Evolutionary conservation across 2,329 filamentous ascomycete species (phyloP), one percentile per base, ranked within the genome.

Genomic region (Ceratocystis destructans): DNA sequence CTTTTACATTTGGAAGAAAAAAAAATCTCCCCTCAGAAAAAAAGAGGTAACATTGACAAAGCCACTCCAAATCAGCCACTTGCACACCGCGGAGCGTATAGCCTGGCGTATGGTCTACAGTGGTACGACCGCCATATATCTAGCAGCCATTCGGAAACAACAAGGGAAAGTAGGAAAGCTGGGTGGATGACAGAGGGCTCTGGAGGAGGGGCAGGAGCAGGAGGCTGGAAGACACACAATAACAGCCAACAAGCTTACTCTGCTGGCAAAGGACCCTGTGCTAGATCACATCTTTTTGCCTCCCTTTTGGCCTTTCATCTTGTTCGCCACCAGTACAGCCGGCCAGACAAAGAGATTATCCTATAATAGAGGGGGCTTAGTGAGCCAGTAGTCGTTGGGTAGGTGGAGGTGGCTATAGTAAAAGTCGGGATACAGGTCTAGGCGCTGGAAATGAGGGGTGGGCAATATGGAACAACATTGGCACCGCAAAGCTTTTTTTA

Each of bases 171-270:
- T 31, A 62, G 25, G 62, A 62, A 66, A 33, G 37, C 8, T 20
- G 37, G 48, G 12, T 53, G 48, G 7, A 25, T 44, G 20, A 31
- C 10, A 66, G n/a, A 66, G 53, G 33, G 22, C 48, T 41, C 37
- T 41, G 37, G 37, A 53, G 48, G 20, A 25, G 25, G 48, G 22
- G 48, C 17, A 48, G 45, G 45, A 55, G 20, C 62, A 28, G 20
- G 48, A 64, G 48, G 48, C 53, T 59, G 53, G 53, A 59, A 59
- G 53, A 59, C 53, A 59, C 53, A 37, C 15, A 33, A n/a, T 31
- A 6, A 33, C 12, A 59, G 33, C 53, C 6, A 33, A 20, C 50
- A 22, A 41, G 37, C 37, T 41, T 41, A 41, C 37, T 37, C 10
- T 41, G 37, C 20, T 20, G 22, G 28, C 53, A 59, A 33, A 59